These are phyloP conservation scores for Mortierella sp. DNA, from an alignment of 371 early-diverging fungal species.

Conservation along the genomic window DNA sequence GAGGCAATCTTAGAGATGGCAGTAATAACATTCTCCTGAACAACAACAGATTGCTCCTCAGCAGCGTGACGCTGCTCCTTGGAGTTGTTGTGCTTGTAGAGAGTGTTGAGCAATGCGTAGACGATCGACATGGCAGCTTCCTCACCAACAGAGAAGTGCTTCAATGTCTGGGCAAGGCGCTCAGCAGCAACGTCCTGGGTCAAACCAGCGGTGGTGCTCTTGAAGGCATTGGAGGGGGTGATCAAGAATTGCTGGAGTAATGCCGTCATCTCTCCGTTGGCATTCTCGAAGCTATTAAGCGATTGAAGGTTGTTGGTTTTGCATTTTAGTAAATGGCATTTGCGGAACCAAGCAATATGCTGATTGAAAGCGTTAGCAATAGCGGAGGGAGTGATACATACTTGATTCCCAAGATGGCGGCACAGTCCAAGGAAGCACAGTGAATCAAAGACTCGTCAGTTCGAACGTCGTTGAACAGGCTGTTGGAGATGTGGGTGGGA, in stretches of 20 bases:
- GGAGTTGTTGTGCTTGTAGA: conserved; percentile 61
- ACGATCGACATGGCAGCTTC: conserved; percentile 66
- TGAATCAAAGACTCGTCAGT: conserved; percentile 67
- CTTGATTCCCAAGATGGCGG: conserved; percentile 67
- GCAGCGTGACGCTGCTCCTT: conserved; percentile 24
- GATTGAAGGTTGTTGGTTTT: no score
- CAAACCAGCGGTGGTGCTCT: conserved; percentile 46
- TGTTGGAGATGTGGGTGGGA: conserved; percentile 66
- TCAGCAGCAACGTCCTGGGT: conserved; percentile 70
- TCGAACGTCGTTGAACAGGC: conserved; percentile 66
- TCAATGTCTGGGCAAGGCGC: conserved; percentile 70
- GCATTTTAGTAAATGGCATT: neutral
- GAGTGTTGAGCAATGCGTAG: conserved; percentile 67
- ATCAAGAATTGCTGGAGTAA: conserved; percentile 71
- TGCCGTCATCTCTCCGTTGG: conserved; percentile 66
- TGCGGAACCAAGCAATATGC: no score
- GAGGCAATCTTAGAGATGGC: conserved; percentile 79
- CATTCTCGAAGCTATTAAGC: conserved; percentile 59
- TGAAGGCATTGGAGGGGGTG: conserved; percentile 74
- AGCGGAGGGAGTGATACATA: neutral
- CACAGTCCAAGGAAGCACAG: conserved; percentile 69
- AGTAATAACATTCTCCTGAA: conserved; percentile 68
- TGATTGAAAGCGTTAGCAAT: neutral
- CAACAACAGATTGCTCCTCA: conserved; percentile 63
- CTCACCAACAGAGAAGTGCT: conserved; percentile 54